phyloP scores from a whole-genome alignment of 306 rosid species.

The Carpinus viminea region DNA sequence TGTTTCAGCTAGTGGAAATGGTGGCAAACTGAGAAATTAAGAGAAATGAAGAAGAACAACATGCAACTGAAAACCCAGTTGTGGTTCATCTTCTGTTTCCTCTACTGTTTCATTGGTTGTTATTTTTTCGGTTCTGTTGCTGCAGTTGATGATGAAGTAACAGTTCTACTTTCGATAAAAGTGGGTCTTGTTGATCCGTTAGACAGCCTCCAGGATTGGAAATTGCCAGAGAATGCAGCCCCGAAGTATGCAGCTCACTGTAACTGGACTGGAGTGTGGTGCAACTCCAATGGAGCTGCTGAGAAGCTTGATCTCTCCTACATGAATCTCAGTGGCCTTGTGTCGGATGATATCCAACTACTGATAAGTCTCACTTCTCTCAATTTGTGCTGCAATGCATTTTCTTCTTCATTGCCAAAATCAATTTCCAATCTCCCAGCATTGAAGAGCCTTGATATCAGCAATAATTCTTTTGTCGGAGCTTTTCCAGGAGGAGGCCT shows the following conservation, averaged over 20 bases:
- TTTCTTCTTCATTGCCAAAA: constrained; percentile 69
- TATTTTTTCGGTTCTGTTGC: constrained; percentile 30
- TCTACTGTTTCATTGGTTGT: constrained; percentile 48
- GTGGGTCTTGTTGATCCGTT: constrained; percentile 65
- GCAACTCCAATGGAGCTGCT: constrained; percentile 61
- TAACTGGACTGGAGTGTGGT: constrained; percentile 69
- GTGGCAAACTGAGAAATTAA: constrained; percentile 40
- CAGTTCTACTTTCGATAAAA: constrained; percentile 72
- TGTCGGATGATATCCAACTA: constrained; percentile 57
- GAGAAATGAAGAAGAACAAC: constrained; percentile 38
- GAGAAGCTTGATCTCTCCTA: constrained; percentile 76
- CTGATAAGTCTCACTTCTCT: constrained; percentile 57
- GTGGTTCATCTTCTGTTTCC: constrained; percentile 35
- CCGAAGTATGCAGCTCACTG: constrained; percentile 51
- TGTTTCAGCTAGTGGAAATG: constrained; percentile 42
- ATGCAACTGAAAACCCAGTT: constrained; percentile 46
- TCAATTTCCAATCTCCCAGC: constrained; percentile 60
- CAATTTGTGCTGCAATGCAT: constrained; percentile 74
- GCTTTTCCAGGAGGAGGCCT: constrained; percentile 61
- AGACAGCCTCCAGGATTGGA: constrained; percentile 64
- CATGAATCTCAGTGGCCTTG: constrained; percentile 80
- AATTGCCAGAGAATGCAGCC: constrained; percentile 30
- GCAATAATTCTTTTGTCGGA: constrained; percentile 77
- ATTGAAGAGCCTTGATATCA: constrained; percentile 67
- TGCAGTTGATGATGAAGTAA: constrained; percentile 54